Conservation (phyloP, 306 rosid species). For the Medicago ruthenica region DNA sequence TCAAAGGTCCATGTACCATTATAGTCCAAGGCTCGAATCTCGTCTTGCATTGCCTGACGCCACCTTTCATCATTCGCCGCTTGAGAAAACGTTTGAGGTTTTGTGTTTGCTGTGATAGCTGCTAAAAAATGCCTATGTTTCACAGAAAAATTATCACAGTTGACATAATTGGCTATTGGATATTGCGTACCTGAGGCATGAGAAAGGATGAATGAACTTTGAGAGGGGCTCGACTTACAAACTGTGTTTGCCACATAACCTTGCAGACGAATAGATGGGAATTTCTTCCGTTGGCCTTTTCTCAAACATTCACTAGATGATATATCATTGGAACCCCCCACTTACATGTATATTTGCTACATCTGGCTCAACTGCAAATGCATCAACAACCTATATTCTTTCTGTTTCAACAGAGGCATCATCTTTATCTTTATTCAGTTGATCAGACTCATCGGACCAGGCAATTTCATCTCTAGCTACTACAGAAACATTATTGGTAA, state of each 20-base stretch:
- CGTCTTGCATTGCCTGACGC: neutral
- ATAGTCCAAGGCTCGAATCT: too few relatives aligned
- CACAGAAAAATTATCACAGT: neutral
- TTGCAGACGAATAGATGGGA: neutral
- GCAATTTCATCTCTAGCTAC: neutral
- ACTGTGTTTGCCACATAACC: neutral
- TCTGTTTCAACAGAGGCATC: too few relatives aligned
- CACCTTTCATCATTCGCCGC: neutral
- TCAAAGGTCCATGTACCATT: neutral
- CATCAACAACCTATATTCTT: neutral
- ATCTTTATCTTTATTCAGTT: neutral
- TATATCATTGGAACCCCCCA: neutral
- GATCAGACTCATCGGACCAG: neutral
- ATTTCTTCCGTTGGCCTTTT: neutral
- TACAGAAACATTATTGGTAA: neutral
- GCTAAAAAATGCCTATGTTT: neutral
- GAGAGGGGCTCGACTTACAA: neutral
- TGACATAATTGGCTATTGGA: neutral
- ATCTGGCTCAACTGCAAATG: neutral
- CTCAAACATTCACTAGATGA: neutral
- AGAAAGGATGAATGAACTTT: neutral
- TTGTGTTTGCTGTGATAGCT: neutral
- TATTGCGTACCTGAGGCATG: neutral
- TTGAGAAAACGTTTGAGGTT: neutral
- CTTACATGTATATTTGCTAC: neutral